Percentiles rank a stretch among this genome's conserved stretches.
Evolutionary conservation across 163 green algal species (phyloP).

Genomic region (Chloroidium sp.): DNA sequence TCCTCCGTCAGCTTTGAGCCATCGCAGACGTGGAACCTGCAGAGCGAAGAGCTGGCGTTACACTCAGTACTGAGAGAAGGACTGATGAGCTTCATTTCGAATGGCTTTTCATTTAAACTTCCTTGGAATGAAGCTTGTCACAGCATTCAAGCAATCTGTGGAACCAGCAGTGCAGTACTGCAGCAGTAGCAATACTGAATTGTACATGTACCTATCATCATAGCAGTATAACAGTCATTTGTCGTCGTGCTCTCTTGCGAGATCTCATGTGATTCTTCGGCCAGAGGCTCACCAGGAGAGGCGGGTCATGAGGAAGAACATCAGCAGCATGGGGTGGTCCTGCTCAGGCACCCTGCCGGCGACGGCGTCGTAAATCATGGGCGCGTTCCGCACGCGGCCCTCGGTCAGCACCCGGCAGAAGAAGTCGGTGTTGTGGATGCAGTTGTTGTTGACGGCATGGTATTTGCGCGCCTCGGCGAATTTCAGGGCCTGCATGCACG

Average conservation of each 20-base stretch:
- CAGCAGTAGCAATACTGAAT: no score
- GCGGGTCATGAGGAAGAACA: slow-evolving; percentile 25
- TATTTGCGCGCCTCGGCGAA: slow-evolving; percentile 28
- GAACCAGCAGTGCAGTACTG: no score
- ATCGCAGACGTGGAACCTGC: slow-evolving; percentile 30
- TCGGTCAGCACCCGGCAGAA: slow-evolving; percentile 38
- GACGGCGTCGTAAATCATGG: slow-evolving; percentile 40
- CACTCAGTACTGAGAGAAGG: background rate
- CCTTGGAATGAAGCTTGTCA: no score
- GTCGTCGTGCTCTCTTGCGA: background rate
- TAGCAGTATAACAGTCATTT: background rate
- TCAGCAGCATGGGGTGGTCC: slow-evolving; percentile 33
- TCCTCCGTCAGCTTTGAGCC: slow-evolving; percentile 16
- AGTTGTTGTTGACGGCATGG: slow-evolving; percentile 37
- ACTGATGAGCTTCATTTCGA: background rate
- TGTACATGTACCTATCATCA: no score
- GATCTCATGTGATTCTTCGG: background rate
- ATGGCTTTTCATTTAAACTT: no score
- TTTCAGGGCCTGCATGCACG: slow-evolving; percentile 10
- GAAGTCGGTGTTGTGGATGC: slow-evolving; percentile 42
- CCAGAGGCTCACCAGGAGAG: slow-evolving; percentile 23
- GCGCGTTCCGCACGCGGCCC: slow-evolving; percentile 23
- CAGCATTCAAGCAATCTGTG: no score
- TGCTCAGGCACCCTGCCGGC: slow-evolving; percentile 27
- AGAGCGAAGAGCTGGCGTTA: background rate